These are phyloP conservation scores for Solanum sitiens DNA, from an alignment of 257 asterid species.

Conservation along the genomic window DNA sequence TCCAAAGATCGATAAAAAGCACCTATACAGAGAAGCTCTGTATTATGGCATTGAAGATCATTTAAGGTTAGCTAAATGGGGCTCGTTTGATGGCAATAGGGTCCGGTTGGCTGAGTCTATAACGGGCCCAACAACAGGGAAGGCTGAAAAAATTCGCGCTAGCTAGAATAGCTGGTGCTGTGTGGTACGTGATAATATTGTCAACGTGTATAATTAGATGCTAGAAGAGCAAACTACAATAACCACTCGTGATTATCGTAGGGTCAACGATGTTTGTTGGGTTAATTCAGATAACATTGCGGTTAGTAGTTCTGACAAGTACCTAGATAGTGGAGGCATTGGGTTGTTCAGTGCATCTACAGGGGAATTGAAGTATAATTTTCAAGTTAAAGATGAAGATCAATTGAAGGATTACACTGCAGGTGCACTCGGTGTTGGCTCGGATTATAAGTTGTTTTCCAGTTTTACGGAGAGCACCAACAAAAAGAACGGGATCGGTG, in stretches of 20 bases:
- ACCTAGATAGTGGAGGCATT: conserved; percentile 67
- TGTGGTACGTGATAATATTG: conserved; percentile 54
- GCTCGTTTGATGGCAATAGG: conserved; percentile 65
- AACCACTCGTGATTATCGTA: conserved; percentile 59
- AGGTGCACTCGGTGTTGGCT: no score
- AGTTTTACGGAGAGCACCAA: no score
- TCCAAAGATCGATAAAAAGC: conserved; percentile 39
- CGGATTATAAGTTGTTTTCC: no score
- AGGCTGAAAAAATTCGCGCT: conserved; percentile 61
- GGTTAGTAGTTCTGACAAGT: conserved; percentile 45
- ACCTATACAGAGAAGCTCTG: conserved; percentile 49
- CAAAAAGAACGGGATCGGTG: no score
- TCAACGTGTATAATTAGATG: conserved; percentile 84
- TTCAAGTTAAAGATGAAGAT: conserved; percentile 39
- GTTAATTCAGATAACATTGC: conserved; percentile 47
- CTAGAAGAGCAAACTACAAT: conserved; percentile 57
- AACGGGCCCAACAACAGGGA: conserved; percentile 51
- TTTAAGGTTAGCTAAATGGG: conserved; percentile 64
- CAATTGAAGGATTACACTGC: no score
- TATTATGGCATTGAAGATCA: conserved; percentile 67
- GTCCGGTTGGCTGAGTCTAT: conserved; percentile 40
- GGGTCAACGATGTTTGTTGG: conserved; percentile 73
- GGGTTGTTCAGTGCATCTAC: conserved; percentile 51
- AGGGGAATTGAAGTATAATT: conserved; percentile 53
- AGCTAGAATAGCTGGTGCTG: conserved; percentile 80